phyloP scores from a whole-genome alignment of 768 basidiomycete species.

The Boletus vermiculosoides region DNA sequence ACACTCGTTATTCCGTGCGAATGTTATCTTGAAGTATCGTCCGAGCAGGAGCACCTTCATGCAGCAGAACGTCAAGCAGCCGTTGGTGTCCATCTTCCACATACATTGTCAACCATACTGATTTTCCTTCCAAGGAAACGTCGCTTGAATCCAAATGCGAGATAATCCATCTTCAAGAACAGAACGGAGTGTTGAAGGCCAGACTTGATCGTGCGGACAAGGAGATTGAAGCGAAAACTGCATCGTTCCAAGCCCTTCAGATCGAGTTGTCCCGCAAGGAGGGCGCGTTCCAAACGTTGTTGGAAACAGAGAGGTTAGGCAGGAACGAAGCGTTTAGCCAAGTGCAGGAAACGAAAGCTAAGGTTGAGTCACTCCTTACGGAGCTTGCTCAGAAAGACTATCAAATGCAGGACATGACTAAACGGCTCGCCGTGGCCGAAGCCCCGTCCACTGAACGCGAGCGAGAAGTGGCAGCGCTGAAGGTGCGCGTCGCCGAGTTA shows the following conservation, averaged over 20 bases:
- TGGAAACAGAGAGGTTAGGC: constrained; percentile 24
- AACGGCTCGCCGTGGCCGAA: constrained; percentile 25
- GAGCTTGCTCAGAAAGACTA: constrained; percentile 24
- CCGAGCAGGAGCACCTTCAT: constrained; percentile 25
- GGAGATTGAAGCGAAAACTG: constrained; percentile 8
- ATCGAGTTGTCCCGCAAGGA: constrained; percentile 27
- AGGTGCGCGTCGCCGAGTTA: constrained; percentile 25
- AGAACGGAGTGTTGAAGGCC: constrained; percentile 18
- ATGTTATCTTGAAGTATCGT: not conserved
- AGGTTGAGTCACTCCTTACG: constrained; percentile 18
- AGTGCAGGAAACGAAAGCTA: constrained; percentile 19
- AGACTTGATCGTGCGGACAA: constrained; percentile 13
- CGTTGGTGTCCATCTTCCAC: constrained; percentile 12
- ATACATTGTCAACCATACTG: not conserved
- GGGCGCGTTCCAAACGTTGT: constrained; percentile 20
- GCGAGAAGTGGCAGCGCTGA: constrained; percentile 26
- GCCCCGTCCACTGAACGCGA: constrained; percentile 24
- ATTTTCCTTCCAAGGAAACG: constrained; percentile 17
- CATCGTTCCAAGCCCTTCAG: constrained; percentile 18
- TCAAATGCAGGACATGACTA: constrained; percentile 20
- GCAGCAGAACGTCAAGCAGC: constrained; percentile 15
- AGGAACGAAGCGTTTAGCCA: constrained; percentile 21
- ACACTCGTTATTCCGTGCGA: not conserved
- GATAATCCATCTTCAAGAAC: constrained; percentile 20
- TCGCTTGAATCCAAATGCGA: constrained; percentile 15